Evolutionary conservation across 768 basidiomycete genomes (phyloP).

Genomic region (Termitomyces sp.): DNA sequence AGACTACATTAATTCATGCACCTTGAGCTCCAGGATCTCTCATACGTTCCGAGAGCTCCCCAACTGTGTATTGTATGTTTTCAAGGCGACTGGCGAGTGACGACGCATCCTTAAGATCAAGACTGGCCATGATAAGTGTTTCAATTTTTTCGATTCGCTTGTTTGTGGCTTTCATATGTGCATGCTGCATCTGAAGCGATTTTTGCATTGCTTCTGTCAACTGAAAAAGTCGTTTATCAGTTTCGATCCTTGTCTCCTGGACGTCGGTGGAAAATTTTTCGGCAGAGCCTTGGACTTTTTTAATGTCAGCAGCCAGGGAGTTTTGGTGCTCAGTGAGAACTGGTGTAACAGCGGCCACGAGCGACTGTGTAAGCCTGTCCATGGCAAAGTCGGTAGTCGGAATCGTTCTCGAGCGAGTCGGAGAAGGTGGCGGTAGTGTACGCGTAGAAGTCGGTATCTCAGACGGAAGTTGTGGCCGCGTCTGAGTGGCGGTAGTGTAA

Average conservation of each 20-base stretch:
- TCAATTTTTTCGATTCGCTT: slow-evolving; percentile 16
- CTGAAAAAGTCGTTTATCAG: slow-evolving; percentile 4
- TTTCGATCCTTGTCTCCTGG: slow-evolving; percentile 5
- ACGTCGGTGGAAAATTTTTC: slow-evolving; percentile 8
- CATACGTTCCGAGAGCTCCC: slow-evolving; percentile 17
- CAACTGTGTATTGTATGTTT: slow-evolving; percentile 16
- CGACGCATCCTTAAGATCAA: slow-evolving; percentile 11
- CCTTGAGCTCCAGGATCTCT: slow-evolving; percentile 19
- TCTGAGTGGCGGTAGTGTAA: neutral
- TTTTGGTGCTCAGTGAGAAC: slow-evolving; percentile 1
- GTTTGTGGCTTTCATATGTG: neutral
- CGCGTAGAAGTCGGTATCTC: neutral
- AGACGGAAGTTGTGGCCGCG: neutral
- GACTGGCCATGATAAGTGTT: slow-evolving; percentile 11
- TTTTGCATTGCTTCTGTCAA: slow-evolving; percentile 11
- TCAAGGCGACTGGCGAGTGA: slow-evolving; percentile 15
- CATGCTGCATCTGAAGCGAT: slow-evolving; percentile 8
- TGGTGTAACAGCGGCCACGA: slow-evolving; percentile 6
- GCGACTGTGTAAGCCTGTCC: neutral
- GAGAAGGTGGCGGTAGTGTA: neutral
- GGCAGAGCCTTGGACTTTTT: slow-evolving; percentile 6
- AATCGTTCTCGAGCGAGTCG: neutral
- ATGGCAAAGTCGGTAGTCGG: neutral
- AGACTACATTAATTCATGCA: neutral
- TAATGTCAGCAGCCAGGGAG: slow-evolving; percentile 4